Evolutionary conservation across 2,329 filamentous ascomycete genomes (phyloP), one percentile per base, ranked within the genome.

Genomic region (Chaetomiaceae sp.): DNA sequence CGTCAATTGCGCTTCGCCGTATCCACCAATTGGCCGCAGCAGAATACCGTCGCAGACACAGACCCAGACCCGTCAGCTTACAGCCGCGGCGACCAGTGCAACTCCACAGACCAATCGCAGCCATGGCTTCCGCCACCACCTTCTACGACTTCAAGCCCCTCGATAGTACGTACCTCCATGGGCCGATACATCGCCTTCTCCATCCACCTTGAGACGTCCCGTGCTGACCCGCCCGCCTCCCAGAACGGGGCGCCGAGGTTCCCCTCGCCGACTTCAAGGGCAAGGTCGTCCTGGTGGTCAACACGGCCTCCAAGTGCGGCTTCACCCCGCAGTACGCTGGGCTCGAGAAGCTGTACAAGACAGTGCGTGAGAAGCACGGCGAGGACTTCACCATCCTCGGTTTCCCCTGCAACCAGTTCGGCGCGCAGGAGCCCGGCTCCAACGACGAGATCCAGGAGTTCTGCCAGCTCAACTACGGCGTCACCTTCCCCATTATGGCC

Each of bases 351-450:
- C 79, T 98, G 54, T 95, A 95, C 80, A 86, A 95, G 67, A 69
- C 74, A 48, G 61, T 96, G 63, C 81, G 79, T 58, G 73, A 73
- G 56, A 75, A 79, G 61, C 73, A 94, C 73, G 77, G 67, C 26
- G 81, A 88, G 55, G 77, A 89, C 62, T 93, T 98, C 65, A 75
- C 81, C 61, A 81, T 98, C 70, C 77, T 98, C 63, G 93, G 90
- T 60, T 97, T 98, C 73, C 93, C 93, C 48, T 97, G 91, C 83
- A 98, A 97, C 77, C 93, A 98, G 71, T 98, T 98, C 69, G 87
- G 83, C 62, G 69, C 71, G 57, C 93, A 98, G 70, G 93, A 97
- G 64, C 91, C 91, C 24, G 89, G 88, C 60, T 75, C 73, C 66
- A 77, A 88, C 66, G 86, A 89, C 49, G 81, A 89, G 46, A 90